Base-by-base conservation (phyloP, 2,329 filamentous ascomycete species). In the Dendrostoma leiphaemia region DNA sequence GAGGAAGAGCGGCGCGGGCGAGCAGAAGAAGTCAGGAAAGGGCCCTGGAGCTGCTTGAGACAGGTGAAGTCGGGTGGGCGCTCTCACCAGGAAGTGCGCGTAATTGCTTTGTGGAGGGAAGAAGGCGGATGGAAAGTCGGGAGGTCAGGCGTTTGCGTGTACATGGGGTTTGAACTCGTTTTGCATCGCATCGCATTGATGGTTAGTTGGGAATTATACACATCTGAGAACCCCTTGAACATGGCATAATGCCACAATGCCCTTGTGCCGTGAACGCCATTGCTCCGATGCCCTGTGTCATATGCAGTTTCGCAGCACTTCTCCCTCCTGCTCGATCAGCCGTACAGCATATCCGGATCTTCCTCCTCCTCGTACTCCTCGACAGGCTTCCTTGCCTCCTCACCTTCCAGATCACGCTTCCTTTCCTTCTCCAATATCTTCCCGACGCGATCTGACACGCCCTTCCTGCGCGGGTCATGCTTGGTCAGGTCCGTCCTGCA, bases 401-500 rank as follows among this genome's bases (percentile, higher is more conserved):
- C 83, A n/a, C n/a, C n/a, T n/a, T n/a, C n/a, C n/a, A n/a, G n/a
- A n/a, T n/a, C n/a, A n/a, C n/a, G n/a, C n/a, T n/a, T n/a, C 64
- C 74, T 73, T 67, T 71, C 70, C 68, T 72, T 76, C 74, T 81
- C 83, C 52, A 44, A 54, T 29, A 55, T 48, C 34, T 55, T 54
- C 51, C 52, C 46, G 19, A 58, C 51, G 31, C 43, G 41, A 12
- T 51, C 48, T 13, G 48, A 54, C 26, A 50, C 50, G 26, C 23
- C 38, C 51, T 47, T 58, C 15, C 48, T 37, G 19, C 38, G 32
- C 31, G 52, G 56, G 26, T 58, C 56, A 32, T 58, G 52, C 73
- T 79, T 77, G 29, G 73, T 76, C 69, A 87, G 69, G 63, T 84
- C 81, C 65, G 80, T 76, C 56, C 84, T 71, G 66, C 84, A 86